phyloP scores from a whole-genome alignment of 495 filamentous ascomycete species.

The Hypoxylon trugodes region DNA sequence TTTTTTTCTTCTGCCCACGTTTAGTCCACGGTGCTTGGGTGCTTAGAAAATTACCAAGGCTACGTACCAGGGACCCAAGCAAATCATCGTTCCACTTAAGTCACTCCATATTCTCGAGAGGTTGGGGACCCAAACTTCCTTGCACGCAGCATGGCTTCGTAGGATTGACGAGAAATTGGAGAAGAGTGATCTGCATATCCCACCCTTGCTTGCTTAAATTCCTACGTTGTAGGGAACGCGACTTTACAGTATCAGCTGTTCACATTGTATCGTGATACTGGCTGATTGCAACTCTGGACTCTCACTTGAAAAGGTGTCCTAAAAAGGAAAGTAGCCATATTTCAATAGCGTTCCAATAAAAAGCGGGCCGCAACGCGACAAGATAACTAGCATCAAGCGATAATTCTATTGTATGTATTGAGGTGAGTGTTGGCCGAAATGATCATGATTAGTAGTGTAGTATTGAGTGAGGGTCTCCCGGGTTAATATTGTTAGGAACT shows the following conservation, averaged over 20 bases:
- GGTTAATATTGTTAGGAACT: no score
- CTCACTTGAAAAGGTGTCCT: slow-evolving; percentile 16
- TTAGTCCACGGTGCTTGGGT: no score
- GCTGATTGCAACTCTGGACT: slow-evolving; percentile 14
- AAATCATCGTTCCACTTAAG: slow-evolving; percentile 39
- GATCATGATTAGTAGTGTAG: neutral
- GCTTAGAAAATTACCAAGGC: neutral
- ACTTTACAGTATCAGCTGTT: neutral
- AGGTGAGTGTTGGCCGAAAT: neutral
- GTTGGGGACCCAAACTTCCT: slow-evolving; percentile 32
- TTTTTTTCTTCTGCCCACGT: slow-evolving; percentile 21
- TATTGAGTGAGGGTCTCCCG: no score
- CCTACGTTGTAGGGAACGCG: neutral
- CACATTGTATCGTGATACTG: slow-evolving; percentile 1
- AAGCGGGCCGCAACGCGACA: slow-evolving; percentile 8
- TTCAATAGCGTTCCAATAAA: slow-evolving; percentile 13
- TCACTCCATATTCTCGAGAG: slow-evolving; percentile 25
- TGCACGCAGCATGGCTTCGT: slow-evolving; percentile 25
- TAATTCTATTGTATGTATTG: neutral
- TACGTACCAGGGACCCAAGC: slow-evolving; percentile 22
- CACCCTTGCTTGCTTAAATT: slow-evolving; percentile 7
- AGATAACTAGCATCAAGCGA: neutral
- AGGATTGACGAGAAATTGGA: slow-evolving; percentile 38
- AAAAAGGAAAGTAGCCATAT: slow-evolving; percentile 27
- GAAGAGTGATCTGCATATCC: slow-evolving; percentile 28